Evolutionary conservation across 805 yeast genomes (phyloP).

Genomic region (Starmerella kuoi): DNA sequence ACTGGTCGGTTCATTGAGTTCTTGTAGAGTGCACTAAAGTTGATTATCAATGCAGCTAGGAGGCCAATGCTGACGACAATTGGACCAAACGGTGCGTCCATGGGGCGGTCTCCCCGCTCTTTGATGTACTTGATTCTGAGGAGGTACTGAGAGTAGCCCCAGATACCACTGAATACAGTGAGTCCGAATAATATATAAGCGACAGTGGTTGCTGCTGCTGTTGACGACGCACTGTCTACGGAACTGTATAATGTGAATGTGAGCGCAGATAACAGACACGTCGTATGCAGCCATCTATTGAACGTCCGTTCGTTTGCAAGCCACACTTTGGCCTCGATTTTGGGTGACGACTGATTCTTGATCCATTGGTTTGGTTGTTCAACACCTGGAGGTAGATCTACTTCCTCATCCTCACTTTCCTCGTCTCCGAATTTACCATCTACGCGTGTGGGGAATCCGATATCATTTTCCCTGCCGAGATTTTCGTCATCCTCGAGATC

Average conservation of each 20-base stretch:
- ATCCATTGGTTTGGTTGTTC: constrained; percentile 64
- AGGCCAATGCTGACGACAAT: constrained; percentile 62
- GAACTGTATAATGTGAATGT: constrained; percentile 77
- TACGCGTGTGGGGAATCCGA: constrained; percentile 26
- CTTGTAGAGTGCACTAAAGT: constrained; percentile 54
- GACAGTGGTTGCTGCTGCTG: constrained; percentile 44
- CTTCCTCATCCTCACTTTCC: constrained; percentile 76
- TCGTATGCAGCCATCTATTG: constrained; percentile 86
- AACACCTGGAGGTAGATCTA: constrained; percentile 81
- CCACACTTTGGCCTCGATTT: constrained; percentile 97
- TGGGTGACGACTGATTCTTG: constrained; percentile 82
- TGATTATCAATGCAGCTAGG: constrained; percentile 50
- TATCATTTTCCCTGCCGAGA: constrained; percentile 4
- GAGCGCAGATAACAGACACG: constrained; percentile 68
- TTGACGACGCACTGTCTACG: constrained; percentile 50
- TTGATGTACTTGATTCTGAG: constrained; percentile 59
- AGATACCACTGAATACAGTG: constrained; percentile 69
- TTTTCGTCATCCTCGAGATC: constrained; percentile 13
- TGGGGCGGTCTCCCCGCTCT: constrained; percentile 72
- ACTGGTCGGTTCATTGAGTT: no score
- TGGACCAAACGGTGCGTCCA: constrained; percentile 88
- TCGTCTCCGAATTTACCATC: constrained; percentile 31
- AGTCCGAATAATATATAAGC: constrained; percentile 73
- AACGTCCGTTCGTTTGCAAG: constrained; percentile 96
- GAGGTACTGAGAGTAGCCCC: constrained; percentile 78